Evolutionary conservation across 192 early-diverging fungal genomes (phyloP).

Genomic region (Martensiomyces pterosporus): DNA sequence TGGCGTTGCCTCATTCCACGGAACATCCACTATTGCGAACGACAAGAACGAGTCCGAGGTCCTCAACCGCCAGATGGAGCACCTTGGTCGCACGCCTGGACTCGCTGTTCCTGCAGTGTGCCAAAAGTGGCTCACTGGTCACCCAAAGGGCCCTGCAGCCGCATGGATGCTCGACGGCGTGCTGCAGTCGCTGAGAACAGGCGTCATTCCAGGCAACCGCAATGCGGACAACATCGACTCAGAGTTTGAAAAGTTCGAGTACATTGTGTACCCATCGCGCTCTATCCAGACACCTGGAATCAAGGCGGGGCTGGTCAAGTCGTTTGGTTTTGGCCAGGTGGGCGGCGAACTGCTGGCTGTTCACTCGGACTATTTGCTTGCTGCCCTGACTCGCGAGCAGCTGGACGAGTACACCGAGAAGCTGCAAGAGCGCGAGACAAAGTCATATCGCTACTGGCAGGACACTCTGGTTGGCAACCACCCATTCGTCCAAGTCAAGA

Average conservation of each 20-base stretch:
- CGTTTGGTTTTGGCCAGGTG: constrained; percentile 94
- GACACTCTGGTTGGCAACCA: constrained; percentile 76
- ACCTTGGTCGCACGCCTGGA: constrained; percentile 83
- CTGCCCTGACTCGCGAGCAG: constrained; percentile 60
- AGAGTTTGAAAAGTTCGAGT: constrained; percentile 68
- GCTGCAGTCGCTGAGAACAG: constrained; percentile 75
- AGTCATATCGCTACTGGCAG: constrained; percentile 86
- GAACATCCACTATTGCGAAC: constrained; percentile 93
- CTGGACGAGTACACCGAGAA: constrained; percentile 67
- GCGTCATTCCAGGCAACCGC: constrained; percentile 88
- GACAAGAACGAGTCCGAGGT: constrained; percentile 95
- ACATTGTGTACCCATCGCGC: constrained; percentile 80
- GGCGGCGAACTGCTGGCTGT: constrained; percentile 84
- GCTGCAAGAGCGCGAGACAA: constrained; percentile 60
- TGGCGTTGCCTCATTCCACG: constrained; percentile 92
- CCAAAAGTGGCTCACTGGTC: constrained; percentile 93
- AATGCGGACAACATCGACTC: constrained; percentile 56
- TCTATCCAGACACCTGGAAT: constrained; percentile 87
- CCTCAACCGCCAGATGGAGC: constrained; percentile 78
- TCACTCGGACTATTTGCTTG: constrained; percentile 84
- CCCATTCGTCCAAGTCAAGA: constrained; percentile 85
- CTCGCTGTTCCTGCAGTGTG: constrained; percentile 75
- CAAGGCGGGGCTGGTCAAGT: constrained; percentile 88
- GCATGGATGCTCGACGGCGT: constrained; percentile 96
- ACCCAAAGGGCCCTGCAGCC: constrained; percentile 89